A percentile compares a stretch with the other conserved stretches of the same genome.
Conservation (phyloP, 768 basidiomycete species). For the Trametes meyenii region DNA sequence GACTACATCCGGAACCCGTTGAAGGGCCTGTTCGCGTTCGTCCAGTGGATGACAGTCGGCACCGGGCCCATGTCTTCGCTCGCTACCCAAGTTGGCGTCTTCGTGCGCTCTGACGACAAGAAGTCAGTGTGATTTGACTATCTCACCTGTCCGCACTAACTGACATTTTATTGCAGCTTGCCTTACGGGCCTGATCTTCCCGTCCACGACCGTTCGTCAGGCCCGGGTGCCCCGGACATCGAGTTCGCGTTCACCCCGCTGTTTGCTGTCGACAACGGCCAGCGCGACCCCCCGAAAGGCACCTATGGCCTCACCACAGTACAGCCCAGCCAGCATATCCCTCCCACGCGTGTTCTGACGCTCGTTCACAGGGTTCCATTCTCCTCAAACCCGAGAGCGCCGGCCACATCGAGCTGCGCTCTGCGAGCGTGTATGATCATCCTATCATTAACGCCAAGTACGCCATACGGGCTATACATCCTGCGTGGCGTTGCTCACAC, state of each 20-base stretch:
- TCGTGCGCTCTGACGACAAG: slow-evolving; percentile 17
- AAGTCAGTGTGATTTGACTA: neutral
- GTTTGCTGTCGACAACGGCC: slow-evolving; percentile 5
- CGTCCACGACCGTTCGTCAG: slow-evolving; percentile 10
- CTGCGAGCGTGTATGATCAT: slow-evolving; percentile 25
- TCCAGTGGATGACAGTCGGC: slow-evolving; percentile 14
- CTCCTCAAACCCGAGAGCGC: slow-evolving; percentile 18
- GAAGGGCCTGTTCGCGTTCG: neutral
- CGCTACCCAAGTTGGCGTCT: slow-evolving; percentile 6
- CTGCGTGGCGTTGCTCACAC: neutral
- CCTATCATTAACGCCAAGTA: slow-evolving; percentile 32
- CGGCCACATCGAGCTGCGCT: slow-evolving; percentile 27
- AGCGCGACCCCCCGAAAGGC: slow-evolving; percentile 3
- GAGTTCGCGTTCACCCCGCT: slow-evolving; percentile 17
- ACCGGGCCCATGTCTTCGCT: slow-evolving; percentile 12
- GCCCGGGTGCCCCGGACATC: slow-evolving; percentile 22
- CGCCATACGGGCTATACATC: neutral
- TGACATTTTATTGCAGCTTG: neutral
- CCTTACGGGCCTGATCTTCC: neutral
- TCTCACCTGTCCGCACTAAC: no score
- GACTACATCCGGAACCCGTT: slow-evolving; percentile 1
- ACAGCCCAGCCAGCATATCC: neutral
- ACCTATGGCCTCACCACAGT: slow-evolving; percentile 11
- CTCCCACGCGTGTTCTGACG: neutral
- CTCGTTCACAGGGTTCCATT: neutral